A percentile compares a stretch with the other conserved stretches of the same genome.
Conservation (phyloP, 768 basidiomycete genomes). For the Mycena vitilis region DNA sequence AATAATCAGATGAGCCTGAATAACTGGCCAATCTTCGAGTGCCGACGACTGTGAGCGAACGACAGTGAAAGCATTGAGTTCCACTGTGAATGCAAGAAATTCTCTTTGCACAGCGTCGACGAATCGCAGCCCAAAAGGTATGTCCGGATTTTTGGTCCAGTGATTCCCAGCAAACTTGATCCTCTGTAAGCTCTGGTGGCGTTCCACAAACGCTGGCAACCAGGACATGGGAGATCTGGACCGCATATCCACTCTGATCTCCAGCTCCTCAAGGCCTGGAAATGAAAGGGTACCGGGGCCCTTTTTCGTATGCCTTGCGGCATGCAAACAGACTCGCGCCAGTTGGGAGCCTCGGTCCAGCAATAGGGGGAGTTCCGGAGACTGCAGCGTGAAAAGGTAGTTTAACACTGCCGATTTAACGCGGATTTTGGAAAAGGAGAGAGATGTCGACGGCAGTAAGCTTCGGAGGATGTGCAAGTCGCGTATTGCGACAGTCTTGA, state of each 20-base stretch:
- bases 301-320: not conserved
- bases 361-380: not conserved
- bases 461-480: not conserved
- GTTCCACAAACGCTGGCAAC: conserved; percentile 15
- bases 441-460: not conserved
- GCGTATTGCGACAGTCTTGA: not conserved
- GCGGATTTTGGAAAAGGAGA: conserved; percentile 15
- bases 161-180: conserved; percentile 4
- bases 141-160: conserved; percentile 7
- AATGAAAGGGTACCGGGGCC: conserved; percentile 11
- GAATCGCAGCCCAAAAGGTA: conserved; percentile 7
- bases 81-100: not conserved
- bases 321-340: not conserved
- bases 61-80: conserved; percentile 12
- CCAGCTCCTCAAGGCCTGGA: conserved; percentile 11
- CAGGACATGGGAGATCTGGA: conserved; percentile 1
- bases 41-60: not conserved
- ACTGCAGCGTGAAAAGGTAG: not conserved
- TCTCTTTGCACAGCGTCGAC: conserved; percentile 8
- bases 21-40: conserved; percentile 11
- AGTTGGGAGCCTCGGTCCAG: conserved; percentile 2
- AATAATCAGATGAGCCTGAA: not conserved
- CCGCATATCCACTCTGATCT: not conserved
- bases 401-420: not conserved
- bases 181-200: not conserved